These are phyloP conservation scores for Botrytis pseudocinerea DNA, from an alignment of 2,329 filamentous ascomycete species.

Conservation along the genomic window DNA sequence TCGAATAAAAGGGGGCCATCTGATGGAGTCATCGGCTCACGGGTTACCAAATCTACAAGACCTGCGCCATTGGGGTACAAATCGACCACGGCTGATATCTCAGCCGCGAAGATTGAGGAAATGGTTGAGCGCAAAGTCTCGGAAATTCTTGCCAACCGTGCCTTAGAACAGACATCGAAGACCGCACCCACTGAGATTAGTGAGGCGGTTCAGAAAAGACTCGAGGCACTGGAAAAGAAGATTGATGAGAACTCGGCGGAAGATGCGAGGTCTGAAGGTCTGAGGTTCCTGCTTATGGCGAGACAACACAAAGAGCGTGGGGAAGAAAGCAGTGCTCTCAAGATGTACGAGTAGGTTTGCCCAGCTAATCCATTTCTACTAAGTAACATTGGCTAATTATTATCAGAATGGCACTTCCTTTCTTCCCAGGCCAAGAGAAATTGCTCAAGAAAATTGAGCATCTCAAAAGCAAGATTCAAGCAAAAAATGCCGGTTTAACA, in stretches of 20 bases:
- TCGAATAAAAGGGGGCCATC: slow-evolving; percentile 41
- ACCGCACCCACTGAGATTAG: slow-evolving; percentile 55
- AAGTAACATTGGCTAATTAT: background rate
- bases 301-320: slow-evolving; percentile 85
- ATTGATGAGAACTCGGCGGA: slow-evolving; percentile 68
- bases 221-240: slow-evolving; percentile 84
- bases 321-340: slow-evolving; percentile 74
- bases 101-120: slow-evolving; percentile 78
- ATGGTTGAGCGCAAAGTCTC: slow-evolving; percentile 90
- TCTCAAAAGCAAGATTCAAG: slow-evolving; percentile 54
- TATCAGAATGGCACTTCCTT: slow-evolving; percentile 71
- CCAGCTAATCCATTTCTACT: background rate
- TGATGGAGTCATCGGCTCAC: slow-evolving; percentile 38
- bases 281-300: slow-evolving; percentile 85
- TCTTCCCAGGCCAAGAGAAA: slow-evolving; percentile 83
- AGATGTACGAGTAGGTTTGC: slow-evolving; percentile 61
- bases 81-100: slow-evolving; percentile 49
- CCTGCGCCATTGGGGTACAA: slow-evolving; percentile 35
- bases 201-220: slow-evolving; percentile 74
- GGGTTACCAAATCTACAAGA: slow-evolving; percentile 52
- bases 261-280: slow-evolving; percentile 75
- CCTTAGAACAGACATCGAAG: slow-evolving; percentile 55
- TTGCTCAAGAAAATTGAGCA: slow-evolving; percentile 68
- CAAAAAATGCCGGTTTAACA: slow-evolving; percentile 40
- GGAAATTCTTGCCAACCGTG: slow-evolving; percentile 80